Evolutionary conservation across 768 basidiomycete genomes (phyloP).

Genomic region (Punctularia strigosozonata): DNA sequence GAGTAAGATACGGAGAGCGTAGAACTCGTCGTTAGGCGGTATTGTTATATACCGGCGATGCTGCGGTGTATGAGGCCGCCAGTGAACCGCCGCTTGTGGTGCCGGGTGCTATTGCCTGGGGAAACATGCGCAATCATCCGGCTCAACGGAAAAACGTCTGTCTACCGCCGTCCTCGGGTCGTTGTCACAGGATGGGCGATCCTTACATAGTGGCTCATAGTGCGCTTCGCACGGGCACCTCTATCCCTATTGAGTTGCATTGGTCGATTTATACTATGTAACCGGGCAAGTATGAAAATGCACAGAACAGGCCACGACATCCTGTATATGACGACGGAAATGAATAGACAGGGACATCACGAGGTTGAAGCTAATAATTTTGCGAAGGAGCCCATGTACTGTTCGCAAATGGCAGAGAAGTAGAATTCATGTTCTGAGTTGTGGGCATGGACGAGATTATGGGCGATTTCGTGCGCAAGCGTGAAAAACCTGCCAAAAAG

Average conservation of each 20-base stretch:
- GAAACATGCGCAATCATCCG: no score
- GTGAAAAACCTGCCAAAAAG: slow-evolving; percentile 62
- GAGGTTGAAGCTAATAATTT: slow-evolving; percentile 13
- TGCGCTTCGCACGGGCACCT: not conserved
- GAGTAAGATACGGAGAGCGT: not conserved
- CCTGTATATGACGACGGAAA: not conserved
- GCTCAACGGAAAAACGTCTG: no score
- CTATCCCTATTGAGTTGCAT: not conserved
- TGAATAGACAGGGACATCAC: not conserved
- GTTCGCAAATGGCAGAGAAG: slow-evolving; percentile 84
- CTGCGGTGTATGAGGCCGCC: not conserved
- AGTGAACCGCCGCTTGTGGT: not conserved
- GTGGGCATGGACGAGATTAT: slow-evolving; percentile 79
- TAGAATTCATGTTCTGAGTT: slow-evolving; percentile 93
- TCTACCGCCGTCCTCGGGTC: no score
- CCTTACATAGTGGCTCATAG: not conserved
- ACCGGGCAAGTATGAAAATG: not conserved
- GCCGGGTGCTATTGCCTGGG: no score
- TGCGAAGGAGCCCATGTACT: slow-evolving; percentile 32
- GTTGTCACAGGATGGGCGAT: no score
- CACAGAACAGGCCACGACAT: not conserved
- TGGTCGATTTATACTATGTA: not conserved
- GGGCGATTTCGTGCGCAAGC: slow-evolving; percentile 87
- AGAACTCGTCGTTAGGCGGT: not conserved
- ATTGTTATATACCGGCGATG: not conserved